Percentiles rank a stretch among this genome's conserved stretches.
Conservation (phyloP, 257 asterid genomes). For the Craterostigma plantagineum region DNA sequence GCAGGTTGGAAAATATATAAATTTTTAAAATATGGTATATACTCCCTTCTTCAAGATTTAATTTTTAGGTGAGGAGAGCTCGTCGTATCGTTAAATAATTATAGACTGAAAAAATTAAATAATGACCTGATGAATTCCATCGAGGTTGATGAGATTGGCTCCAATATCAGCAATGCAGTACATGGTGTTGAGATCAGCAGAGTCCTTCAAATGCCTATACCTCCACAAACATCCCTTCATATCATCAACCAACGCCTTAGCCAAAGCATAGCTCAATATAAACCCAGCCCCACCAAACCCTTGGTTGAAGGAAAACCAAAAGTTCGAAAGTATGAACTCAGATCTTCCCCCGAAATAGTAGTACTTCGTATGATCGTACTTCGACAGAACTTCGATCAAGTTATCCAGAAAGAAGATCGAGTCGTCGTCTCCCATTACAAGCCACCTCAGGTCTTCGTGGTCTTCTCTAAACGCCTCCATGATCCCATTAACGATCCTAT, state of each 20-base stretch:
- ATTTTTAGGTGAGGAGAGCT: too few species aligned
- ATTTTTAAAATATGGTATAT: too few species aligned
- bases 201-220: slow-evolving; percentile 11
- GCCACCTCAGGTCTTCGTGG: slow-evolving; percentile 26
- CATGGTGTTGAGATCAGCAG: slow-evolving; percentile 47
- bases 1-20: too few species aligned
- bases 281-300: slow-evolving; percentile 73
- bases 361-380: slow-evolving; percentile 35
- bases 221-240: slow-evolving; percentile 32
- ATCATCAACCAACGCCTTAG: slow-evolving; percentile 23
- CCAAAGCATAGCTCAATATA: slow-evolving; percentile 43
- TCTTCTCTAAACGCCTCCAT: slow-evolving; percentile 30
- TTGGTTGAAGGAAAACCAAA: slow-evolving; percentile 32
- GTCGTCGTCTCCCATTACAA: slow-evolving; percentile 67
- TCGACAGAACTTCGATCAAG: slow-evolving; percentile 24
- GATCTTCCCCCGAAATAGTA: slow-evolving; percentile 42
- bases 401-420: slow-evolving; percentile 48
- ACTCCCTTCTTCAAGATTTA: too few species aligned
- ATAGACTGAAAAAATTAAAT: background rate
- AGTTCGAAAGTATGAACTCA: slow-evolving; percentile 35
- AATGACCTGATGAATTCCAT: slow-evolving; percentile 51
- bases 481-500: slow-evolving; percentile 46
- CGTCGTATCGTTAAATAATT: background rate
- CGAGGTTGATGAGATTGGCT: slow-evolving; percentile 26
- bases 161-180: slow-evolving; percentile 51